These are phyloP conservation scores for Zymoseptoria pseudotritici DNA, from an alignment of 2,329 filamentous ascomycete species.

Conservation along the genomic window DNA sequence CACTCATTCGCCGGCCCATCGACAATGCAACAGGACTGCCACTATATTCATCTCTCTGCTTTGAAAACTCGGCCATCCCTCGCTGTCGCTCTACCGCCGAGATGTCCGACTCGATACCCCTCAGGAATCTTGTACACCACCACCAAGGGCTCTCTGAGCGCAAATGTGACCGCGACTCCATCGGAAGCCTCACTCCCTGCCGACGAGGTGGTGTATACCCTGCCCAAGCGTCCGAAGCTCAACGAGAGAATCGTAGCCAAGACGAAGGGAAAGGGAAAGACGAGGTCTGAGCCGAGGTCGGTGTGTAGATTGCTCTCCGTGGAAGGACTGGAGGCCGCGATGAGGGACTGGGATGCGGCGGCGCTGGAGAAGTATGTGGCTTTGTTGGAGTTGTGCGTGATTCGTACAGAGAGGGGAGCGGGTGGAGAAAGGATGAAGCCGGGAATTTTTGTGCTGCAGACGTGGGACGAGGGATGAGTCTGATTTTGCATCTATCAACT, in stretches of 20 bases:
- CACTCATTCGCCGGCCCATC: background rate
- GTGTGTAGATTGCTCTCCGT: background rate
- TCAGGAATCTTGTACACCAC: background rate
- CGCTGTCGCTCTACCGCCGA: background rate
- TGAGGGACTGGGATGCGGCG: slow-evolving; percentile 3
- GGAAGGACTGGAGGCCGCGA: slow-evolving; percentile 5
- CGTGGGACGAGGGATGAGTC: background rate
- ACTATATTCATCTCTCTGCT: slow-evolving; percentile 4
- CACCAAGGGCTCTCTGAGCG: background rate
- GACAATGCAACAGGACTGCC: background rate
- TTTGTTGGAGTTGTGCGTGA: slow-evolving; percentile 1
- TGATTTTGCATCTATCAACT: no score
- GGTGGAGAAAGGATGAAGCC: slow-evolving; percentile 1
- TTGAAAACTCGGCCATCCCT: background rate
- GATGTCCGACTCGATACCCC: background rate
- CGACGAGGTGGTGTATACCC: background rate
- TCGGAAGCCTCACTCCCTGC: background rate
- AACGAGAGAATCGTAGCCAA: background rate
- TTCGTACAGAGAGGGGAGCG: slow-evolving; percentile 1
- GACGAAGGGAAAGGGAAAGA: background rate
- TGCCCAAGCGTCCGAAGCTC: background rate
- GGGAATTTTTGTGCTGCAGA: slow-evolving; percentile 5
- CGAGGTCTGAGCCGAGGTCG: background rate
- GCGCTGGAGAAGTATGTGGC: slow-evolving; percentile 3
- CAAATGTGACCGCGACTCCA: background rate